phyloP scores from a whole-genome alignment of 2,329 filamentous ascomycete species.

The Fusarium lyarnte region DNA sequence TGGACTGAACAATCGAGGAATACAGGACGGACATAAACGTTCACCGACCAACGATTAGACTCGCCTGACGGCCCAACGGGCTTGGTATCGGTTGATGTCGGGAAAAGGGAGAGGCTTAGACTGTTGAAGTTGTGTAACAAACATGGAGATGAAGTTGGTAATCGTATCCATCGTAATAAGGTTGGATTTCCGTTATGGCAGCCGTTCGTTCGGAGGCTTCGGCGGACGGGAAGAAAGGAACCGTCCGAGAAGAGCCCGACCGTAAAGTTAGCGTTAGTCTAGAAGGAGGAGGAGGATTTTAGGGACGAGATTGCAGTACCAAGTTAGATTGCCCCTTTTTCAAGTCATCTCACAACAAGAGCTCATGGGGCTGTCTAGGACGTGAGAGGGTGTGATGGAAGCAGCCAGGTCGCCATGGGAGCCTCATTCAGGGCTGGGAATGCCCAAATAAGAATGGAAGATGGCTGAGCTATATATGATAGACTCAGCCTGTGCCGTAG shows the following conservation, averaged over 20 bases:
- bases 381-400: conserved; percentile 9
- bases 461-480: neutral
- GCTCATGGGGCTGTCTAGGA: neutral
- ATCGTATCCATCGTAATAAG: conserved; percentile 8
- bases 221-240: conserved; percentile 31
- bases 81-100: neutral
- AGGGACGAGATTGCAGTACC: neutral
- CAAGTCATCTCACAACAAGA: neutral
- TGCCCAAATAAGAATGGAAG: conserved; percentile 7
- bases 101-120: neutral
- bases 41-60: neutral
- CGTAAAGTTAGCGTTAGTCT: neutral
- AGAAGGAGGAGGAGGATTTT: neutral
- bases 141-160: conserved; percentile 21
- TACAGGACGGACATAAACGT: neutral
- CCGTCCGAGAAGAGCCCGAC: conserved; percentile 36
- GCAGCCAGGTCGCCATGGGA: conserved; percentile 23
- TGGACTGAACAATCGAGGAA: neutral
- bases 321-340: conserved; percentile 2
- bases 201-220: conserved; percentile 32
- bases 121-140: conserved; percentile 18
- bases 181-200: conserved; percentile 25
- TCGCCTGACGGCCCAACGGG: neutral
- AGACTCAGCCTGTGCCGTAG: neutral
- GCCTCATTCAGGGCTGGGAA: conserved; percentile 28